A percentile compares a stretch with the other conserved stretches of the same genome.
phyloP scores from a whole-genome alignment of 1,284 basidiomycete species.

The Puccinia coronata region DNA sequence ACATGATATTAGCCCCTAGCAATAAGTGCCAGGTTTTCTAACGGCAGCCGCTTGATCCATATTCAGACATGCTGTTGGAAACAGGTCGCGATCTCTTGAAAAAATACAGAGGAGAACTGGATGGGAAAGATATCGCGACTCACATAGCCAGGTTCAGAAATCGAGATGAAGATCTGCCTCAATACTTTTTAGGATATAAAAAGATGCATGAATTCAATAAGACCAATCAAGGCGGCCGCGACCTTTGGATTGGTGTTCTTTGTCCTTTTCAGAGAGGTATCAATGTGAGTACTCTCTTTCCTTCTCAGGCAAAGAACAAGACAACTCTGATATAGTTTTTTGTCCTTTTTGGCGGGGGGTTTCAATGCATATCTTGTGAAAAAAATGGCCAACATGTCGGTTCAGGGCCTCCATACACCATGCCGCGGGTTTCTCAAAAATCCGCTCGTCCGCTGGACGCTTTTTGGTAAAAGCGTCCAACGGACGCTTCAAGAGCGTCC shows the following conservation, averaged over 20 bases:
- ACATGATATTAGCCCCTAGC: background rate
- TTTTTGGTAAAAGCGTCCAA: too few relatives aligned
- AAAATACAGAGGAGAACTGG: slow-evolving; percentile 1
- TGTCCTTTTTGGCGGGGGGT: too few relatives aligned
- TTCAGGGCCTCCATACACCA: too few relatives aligned
- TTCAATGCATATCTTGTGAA: too few relatives aligned
- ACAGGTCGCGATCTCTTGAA: background rate
- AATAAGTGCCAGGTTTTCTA: background rate
- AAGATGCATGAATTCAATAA: background rate
- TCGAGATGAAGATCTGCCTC: slow-evolving; percentile 4
- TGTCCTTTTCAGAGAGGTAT: slow-evolving; percentile 8
- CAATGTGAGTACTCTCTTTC: background rate
- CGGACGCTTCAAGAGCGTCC: too few relatives aligned
- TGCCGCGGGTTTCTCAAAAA: too few relatives aligned
- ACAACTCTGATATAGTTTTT: too few relatives aligned
- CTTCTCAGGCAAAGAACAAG: background rate
- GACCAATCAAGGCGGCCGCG: background rate
- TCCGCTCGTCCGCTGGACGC: too few relatives aligned
- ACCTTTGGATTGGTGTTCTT: slow-evolving; percentile 28
- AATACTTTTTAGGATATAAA: background rate
- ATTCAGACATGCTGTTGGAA: background rate
- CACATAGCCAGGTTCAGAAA: background rate
- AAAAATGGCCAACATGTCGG: too few relatives aligned
- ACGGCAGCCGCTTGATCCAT: background rate
- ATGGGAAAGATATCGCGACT: background rate